phyloP scores from a whole-genome alignment of 805 yeast species.

The Starmerella tilneyi region DNA sequence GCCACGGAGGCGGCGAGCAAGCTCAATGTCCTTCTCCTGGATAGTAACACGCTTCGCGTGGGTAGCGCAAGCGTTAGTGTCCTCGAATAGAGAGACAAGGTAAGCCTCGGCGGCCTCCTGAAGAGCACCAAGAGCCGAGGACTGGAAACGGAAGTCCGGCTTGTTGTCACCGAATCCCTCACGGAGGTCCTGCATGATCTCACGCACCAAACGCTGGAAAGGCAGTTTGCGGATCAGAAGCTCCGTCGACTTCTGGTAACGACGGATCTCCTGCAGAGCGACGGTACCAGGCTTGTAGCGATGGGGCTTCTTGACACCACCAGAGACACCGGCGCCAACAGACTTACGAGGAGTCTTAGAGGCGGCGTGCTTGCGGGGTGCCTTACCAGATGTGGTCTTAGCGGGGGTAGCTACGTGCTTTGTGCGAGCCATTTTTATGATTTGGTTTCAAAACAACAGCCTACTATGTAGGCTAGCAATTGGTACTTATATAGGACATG shows the following conservation, averaged over 20 bases:
- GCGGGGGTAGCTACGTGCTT: conserved; percentile 67
- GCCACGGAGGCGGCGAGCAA: conserved; percentile 87
- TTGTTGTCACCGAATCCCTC: conserved; percentile 40
- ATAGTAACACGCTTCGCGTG: conserved; percentile 91
- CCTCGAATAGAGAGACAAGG: conserved; percentile 76
- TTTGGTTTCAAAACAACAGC: not conserved
- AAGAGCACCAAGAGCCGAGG: conserved; percentile 81
- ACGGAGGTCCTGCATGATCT: conserved; percentile 79
- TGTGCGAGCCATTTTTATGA: conserved; percentile 26
- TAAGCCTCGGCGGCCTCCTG: conserved; percentile 88
- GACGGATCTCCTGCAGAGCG: conserved; percentile 84
- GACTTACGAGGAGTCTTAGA: conserved; percentile 87
- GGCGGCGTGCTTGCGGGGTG: conserved; percentile 85
- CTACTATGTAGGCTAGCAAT: not conserved
- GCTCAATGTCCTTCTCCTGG: conserved; percentile 83
- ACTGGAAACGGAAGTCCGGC: conserved; percentile 61
- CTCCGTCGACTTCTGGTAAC: conserved; percentile 85
- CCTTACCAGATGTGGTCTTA: conserved; percentile 87
- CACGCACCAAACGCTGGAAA: conserved; percentile 84
- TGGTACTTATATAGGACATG: conserved; percentile 11
- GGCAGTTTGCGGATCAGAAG: conserved; percentile 79
- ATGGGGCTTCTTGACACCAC: conserved; percentile 88
- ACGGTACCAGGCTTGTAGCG: conserved; percentile 94
- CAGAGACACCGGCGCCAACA: conserved; percentile 61
- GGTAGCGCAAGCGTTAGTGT: conserved; percentile 83